Conservation (phyloP, 2,329 filamentous ascomycete species). For the Diaporthe citriasiana region DNA sequence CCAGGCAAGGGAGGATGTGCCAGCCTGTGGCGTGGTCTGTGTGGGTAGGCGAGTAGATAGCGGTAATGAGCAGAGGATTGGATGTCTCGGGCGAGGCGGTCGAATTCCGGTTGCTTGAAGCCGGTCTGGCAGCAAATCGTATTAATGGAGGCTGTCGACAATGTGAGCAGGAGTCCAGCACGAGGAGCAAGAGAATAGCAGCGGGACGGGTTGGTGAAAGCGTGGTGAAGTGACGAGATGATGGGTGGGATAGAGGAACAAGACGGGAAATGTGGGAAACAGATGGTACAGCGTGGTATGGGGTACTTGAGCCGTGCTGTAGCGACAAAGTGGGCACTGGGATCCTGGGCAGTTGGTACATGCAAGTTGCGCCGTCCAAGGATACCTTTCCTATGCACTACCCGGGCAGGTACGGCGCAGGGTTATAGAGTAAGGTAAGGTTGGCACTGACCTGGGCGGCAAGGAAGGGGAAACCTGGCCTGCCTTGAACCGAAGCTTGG, state of each 20-base stretch:
- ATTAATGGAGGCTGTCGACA: not conserved
- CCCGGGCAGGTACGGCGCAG: conserved; percentile 24
- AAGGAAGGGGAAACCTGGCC: conserved; percentile 25
- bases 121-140: conserved; percentile 10
- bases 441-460: conserved; percentile 38
- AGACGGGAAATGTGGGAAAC: conserved; percentile 32
- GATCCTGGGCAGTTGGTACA: conserved; percentile 25
- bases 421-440: conserved; percentile 24
- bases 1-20: conserved; percentile 41
- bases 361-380: conserved; percentile 26
- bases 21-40: conserved; percentile 40
- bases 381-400: conserved; percentile 31
- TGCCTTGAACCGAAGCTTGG: conserved; percentile 30
- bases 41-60: conserved; percentile 17
- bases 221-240: conserved; percentile 27
- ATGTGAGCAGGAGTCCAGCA: not conserved
- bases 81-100: conserved; percentile 41
- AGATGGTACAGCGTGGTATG: conserved; percentile 41
- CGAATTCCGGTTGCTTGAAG: conserved; percentile 27
- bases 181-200: conserved; percentile 42
- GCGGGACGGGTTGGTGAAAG: conserved; percentile 39
- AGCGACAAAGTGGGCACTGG: conserved; percentile 37
- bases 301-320: conserved; percentile 39
- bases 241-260: conserved; percentile 32
- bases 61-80: conserved; percentile 38